phyloP scores from a whole-genome alignment of 2,329 filamentous ascomycete species.

The Fusarium oxysporum region DNA sequence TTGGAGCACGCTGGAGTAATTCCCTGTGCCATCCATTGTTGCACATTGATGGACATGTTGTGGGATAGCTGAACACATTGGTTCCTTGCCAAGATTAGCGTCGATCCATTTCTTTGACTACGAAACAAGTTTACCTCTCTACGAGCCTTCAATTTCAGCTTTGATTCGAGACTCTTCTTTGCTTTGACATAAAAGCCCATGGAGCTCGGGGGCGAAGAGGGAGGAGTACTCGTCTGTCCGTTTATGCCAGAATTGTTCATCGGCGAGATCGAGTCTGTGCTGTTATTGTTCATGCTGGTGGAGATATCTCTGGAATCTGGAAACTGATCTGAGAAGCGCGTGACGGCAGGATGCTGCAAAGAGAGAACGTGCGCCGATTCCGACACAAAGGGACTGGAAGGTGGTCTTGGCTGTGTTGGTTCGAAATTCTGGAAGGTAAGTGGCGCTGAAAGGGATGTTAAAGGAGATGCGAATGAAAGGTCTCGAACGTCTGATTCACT shows the following conservation, averaged over 20 bases:
- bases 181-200: constrained; percentile 33
- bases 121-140: constrained; percentile 20
- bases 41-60: constrained; percentile 23
- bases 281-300: background rate
- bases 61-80: constrained; percentile 24
- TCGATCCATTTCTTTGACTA: background rate
- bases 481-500: constrained; percentile 49
- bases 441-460: constrained; percentile 36
- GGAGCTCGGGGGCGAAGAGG: constrained; percentile 1
- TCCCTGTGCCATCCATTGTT: constrained; percentile 24
- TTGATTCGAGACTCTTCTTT: constrained; percentile 43
- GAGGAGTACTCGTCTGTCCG: background rate
- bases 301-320: constrained; percentile 14
- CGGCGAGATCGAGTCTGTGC: constrained; percentile 21
- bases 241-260: background rate
- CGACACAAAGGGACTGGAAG: constrained; percentile 58
- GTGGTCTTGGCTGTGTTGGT: constrained; percentile 17
- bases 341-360: constrained; percentile 52
- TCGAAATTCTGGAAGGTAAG: constrained; percentile 22
- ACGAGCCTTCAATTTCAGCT: constrained; percentile 22
- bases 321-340: constrained; percentile 7
- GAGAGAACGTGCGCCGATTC: constrained; percentile 62
- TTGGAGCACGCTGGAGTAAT: constrained; percentile 31
- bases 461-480: constrained; percentile 40
- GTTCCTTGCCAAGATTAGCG: constrained; percentile 21